A percentile compares a stretch with the other conserved stretches of the same genome.
Evolutionary conservation across 352 stramenopile genomes (phyloP).

Genomic region (Pythium sp.): DNA sequence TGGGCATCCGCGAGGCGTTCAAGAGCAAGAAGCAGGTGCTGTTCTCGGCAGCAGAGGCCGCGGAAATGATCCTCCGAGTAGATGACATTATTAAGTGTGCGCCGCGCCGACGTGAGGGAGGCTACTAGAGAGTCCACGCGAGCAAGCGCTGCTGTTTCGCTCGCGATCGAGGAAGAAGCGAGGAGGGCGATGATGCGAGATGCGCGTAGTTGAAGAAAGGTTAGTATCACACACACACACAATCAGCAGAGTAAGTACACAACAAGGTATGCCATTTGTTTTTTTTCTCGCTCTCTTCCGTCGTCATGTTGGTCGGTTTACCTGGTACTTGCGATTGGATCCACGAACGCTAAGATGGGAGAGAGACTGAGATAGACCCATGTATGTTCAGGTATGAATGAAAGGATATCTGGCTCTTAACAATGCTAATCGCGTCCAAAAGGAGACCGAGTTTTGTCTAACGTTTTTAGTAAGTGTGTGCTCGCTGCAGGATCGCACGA

Average conservation of each 20-base stretch:
- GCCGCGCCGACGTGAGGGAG: conserved; percentile 69
- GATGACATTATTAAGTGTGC: conserved; percentile 98
- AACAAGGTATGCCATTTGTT: conserved; percentile 7
- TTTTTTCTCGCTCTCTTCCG: not conserved
- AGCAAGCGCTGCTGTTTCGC: not conserved
- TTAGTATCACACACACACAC: conserved; percentile 8
- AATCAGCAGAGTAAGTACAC: conserved; percentile 7
- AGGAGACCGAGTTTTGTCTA: too few species aligned
- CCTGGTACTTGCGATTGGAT: not conserved
- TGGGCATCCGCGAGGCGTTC: conserved; percentile 97
- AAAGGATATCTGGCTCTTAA: not conserved
- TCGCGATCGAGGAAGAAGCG: too few species aligned
- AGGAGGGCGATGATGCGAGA: not conserved
- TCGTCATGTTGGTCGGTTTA: not conserved
- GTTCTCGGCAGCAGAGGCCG: conserved; percentile 96
- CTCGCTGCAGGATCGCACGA: not conserved
- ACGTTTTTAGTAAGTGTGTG: not conserved
- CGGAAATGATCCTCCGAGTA: conserved; percentile 99
- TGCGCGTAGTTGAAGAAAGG: not conserved
- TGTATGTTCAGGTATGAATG: not conserved
- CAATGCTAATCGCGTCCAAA: not conserved
- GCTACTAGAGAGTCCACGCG: conserved; percentile 22
- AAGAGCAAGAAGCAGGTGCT: conserved; percentile 98
- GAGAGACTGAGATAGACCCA: too few species aligned
- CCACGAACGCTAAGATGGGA: too few species aligned